Conservation (phyloP, 768 basidiomycete species). For the Rhizopogon vulgaris region DNA sequence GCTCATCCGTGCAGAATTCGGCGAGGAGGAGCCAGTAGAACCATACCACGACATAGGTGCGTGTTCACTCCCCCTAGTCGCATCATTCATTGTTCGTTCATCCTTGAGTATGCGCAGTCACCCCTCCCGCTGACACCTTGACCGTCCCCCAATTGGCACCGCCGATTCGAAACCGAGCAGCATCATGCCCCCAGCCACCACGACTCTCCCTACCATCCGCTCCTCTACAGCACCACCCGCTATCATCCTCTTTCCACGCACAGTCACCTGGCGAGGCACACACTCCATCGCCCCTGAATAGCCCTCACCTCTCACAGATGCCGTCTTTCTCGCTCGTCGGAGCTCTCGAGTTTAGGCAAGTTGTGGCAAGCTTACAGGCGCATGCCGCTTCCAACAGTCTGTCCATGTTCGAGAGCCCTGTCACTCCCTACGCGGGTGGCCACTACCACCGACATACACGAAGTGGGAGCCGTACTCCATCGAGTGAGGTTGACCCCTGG, state of each 20-base stretch:
- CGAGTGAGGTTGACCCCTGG: conserved; percentile 40
- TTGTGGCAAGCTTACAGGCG: conserved; percentile 72
- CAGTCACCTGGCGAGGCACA: conserved; percentile 25
- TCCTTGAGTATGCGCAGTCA: conserved; percentile 9
- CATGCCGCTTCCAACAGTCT: conserved; percentile 59
- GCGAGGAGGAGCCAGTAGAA: conserved; percentile 35
- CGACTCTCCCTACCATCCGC: conserved; percentile 31
- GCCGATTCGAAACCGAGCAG: conserved; percentile 34
- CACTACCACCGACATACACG: conserved; percentile 50
- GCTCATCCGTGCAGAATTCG: conserved; percentile 54
- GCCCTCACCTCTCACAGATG: conserved; percentile 42
- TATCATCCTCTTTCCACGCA: conserved; percentile 1
- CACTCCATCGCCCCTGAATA: conserved; percentile 44
- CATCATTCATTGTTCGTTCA: not conserved
- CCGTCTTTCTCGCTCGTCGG: conserved; percentile 90
- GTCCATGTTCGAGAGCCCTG: conserved; percentile 55
- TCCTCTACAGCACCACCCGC: conserved; percentile 30
- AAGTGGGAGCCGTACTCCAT: conserved; percentile 27
- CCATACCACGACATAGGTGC: conserved; percentile 39
- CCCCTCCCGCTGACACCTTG: conserved; percentile 1
- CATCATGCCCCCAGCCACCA: conserved; percentile 31
- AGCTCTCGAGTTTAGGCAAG: conserved; percentile 92
- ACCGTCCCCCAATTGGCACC: conserved; percentile 17
- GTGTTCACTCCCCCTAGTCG: conserved; percentile 28
- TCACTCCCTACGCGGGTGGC: conserved; percentile 71